Evolutionary conservation across 371 early-diverging fungal species (phyloP).

Genomic region (Circinella minor): DNA sequence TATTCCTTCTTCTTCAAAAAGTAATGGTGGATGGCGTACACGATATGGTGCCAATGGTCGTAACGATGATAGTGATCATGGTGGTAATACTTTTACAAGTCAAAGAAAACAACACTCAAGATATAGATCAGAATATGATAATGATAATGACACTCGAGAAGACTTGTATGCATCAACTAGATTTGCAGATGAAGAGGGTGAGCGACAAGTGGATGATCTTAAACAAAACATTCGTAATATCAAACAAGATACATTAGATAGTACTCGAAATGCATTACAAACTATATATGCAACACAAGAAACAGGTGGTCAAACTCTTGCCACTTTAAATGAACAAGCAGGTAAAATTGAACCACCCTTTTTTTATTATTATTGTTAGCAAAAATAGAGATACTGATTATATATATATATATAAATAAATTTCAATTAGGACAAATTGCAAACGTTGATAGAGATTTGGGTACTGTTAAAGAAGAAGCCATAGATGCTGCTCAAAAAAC

Average conservation of each 20-base stretch:
- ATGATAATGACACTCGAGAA: background rate
- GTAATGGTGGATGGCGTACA: background rate
- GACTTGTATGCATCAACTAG: constrained; percentile 2
- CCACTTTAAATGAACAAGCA: constrained; percentile 64
- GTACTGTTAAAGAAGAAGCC: constrained; percentile 71
- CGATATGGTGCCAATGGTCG: background rate
- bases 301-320: constrained; percentile 64
- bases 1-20: no score
- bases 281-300: constrained; percentile 70
- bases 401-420: no score
- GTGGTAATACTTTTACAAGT: background rate
- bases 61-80: background rate
- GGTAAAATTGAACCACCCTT: constrained; percentile 31
- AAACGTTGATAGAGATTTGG: constrained; percentile 72
- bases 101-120: background rate
- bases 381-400: no score
- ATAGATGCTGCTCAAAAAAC: constrained; percentile 78
- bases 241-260: constrained; percentile 73
- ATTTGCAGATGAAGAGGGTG: constrained; percentile 25
- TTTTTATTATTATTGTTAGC: background rate
- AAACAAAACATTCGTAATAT: constrained; percentile 64
- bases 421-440: constrained; percentile 63
- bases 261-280: constrained; percentile 74
- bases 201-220: constrained; percentile 61
- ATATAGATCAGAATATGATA: background rate